phyloP scores from a whole-genome alignment of 768 basidiomycete species.

The Galerina marginata region DNA sequence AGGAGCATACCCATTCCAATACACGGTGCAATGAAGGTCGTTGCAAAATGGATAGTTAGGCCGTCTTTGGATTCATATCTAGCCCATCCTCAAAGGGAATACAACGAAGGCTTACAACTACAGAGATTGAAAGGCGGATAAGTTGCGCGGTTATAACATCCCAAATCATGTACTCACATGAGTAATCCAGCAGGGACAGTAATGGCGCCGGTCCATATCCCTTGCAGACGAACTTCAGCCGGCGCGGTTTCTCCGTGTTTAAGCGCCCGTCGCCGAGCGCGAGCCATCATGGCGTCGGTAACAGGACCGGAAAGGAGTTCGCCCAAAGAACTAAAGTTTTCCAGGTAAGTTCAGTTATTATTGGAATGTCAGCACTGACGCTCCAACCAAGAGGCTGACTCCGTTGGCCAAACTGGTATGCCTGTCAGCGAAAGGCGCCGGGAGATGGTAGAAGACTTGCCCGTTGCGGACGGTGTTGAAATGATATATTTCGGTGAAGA shows the following conservation, averaged over 20 bases:
- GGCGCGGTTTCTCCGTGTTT: constrained; percentile 29
- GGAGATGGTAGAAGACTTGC: constrained; percentile 20
- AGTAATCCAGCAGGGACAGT: constrained; percentile 39
- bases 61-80: constrained; percentile 28
- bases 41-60: constrained; percentile 38
- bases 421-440: background rate
- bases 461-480: constrained; percentile 45
- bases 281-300: constrained; percentile 41
- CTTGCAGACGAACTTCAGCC: constrained; percentile 41
- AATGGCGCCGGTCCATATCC: constrained; percentile 45
- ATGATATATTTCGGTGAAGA: constrained; percentile 43
- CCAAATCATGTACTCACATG: constrained; percentile 29
- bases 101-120: constrained; percentile 11
- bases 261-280: constrained; percentile 34
- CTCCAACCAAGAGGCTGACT: constrained; percentile 40
- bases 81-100: too few relatives aligned
- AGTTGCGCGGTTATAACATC: background rate
- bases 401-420: constrained; percentile 39
- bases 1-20: constrained; percentile 42
- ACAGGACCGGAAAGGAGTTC: constrained; percentile 43
- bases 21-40: constrained; percentile 42
- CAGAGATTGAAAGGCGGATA: background rate
- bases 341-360: background rate
- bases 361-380: constrained; percentile 25
- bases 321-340: constrained; percentile 32